A percentile compares a stretch with the other conserved stretches of the same genome.
These are phyloP conservation scores for Ophiocordyceps camponoti-saundersi DNA, from an alignment of 2,329 filamentous ascomycete species.

Conservation along the genomic window DNA sequence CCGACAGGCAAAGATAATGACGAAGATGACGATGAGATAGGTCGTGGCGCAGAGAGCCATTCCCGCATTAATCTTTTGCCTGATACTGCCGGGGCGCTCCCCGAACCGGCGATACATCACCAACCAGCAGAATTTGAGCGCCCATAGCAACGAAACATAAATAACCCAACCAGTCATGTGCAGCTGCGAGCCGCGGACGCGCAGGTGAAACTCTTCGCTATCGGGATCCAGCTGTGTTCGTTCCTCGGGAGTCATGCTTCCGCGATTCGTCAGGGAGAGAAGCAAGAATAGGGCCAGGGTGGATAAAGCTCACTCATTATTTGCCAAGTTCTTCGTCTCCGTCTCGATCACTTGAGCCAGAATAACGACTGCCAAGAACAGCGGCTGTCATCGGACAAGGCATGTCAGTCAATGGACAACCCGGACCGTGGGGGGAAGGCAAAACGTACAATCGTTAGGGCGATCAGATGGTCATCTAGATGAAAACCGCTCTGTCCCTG, in stretches of 20 bases:
- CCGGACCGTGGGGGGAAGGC: neutral
- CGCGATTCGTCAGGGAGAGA: neutral
- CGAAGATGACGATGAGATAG: conserved; percentile 29
- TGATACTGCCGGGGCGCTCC: conserved; percentile 17
- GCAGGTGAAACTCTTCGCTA: neutral
- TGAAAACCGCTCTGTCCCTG: neutral
- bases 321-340: neutral
- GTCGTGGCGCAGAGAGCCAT: conserved; percentile 28
- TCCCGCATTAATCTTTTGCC: conserved; percentile 23
- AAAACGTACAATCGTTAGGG: neutral
- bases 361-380: neutral
- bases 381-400: neutral
- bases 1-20: conserved; percentile 30
- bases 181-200: conserved; percentile 28
- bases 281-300: neutral
- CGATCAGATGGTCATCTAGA: neutral
- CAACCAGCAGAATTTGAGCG: conserved; percentile 36
- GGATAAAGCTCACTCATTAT: neutral
- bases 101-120: conserved; percentile 35
- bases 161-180: conserved; percentile 36
- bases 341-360: neutral
- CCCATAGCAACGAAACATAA: conserved; percentile 34
- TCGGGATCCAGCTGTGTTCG: neutral
- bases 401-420: neutral
- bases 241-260: neutral